Conservation (phyloP, 176 grass and related monocot genomes). For the Bothriochloa decipiens region DNA sequence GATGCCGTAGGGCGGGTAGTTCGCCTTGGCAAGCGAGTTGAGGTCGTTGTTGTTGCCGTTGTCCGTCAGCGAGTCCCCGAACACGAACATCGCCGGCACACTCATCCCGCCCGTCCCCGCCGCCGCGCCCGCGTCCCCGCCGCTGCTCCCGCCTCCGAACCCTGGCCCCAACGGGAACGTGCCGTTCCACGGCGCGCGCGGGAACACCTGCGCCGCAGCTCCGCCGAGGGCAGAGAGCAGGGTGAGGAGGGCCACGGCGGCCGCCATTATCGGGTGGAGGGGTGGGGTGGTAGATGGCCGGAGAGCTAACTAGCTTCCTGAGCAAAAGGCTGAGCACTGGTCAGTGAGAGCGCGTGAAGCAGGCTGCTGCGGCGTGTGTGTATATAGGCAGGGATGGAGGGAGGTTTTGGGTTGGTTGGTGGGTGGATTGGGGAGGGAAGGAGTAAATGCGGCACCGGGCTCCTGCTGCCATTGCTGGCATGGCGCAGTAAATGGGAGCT, state of each 20-base stretch:
- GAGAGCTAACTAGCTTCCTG: neutral
- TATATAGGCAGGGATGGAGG: slow-evolving; percentile 3
- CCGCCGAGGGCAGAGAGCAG: slow-evolving; percentile 9
- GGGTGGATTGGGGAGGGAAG: neutral
- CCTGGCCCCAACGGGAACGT: slow-evolving; percentile 52
- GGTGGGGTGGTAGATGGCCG: neutral
- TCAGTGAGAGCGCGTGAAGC: neutral
- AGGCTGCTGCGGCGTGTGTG: neutral
- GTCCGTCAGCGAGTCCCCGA: slow-evolving; percentile 95
- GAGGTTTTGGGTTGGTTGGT: slow-evolving; percentile 22
- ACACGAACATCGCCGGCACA: slow-evolving; percentile 92
- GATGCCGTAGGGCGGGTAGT: slow-evolving; percentile 94
- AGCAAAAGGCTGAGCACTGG: neutral
- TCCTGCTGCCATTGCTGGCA: slow-evolving; percentile 35
- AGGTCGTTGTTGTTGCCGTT: slow-evolving; percentile 95
- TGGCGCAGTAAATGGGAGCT: slow-evolving; percentile 42
- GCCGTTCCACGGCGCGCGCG: slow-evolving; percentile 47
- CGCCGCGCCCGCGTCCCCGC: neutral
- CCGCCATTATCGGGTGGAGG: neutral
- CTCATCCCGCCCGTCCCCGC: neutral
- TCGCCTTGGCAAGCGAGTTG: slow-evolving; percentile 78
- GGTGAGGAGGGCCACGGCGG: neutral
- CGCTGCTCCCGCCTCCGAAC: slow-evolving; percentile 3
- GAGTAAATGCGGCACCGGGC: slow-evolving; percentile 41
- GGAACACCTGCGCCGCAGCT: slow-evolving; percentile 39